Conservation (phyloP, 352 stramenopile genomes). For the Globisporangium yorkense region DNA sequence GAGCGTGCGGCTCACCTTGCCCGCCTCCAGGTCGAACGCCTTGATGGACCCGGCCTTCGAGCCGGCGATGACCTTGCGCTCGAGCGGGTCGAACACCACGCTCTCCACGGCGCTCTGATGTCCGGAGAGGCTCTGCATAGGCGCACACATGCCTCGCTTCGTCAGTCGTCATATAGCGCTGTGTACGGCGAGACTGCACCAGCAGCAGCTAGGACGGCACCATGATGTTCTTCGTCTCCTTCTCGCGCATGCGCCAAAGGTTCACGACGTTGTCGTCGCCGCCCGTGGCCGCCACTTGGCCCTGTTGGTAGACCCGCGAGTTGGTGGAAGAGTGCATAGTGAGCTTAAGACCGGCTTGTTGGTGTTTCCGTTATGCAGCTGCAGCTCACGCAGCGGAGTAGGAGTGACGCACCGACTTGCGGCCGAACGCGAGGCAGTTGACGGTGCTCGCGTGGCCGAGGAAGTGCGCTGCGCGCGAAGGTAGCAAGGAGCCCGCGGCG, state of each 20-base stretch:
- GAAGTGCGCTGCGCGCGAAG: constrained; percentile 49
- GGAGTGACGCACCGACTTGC: constrained; percentile 51
- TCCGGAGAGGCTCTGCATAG: constrained; percentile 53
- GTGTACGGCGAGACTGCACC: background rate
- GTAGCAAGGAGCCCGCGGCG: too few species aligned
- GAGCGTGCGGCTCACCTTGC: constrained; percentile 70
- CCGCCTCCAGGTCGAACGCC: constrained; percentile 74
- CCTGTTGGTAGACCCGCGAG: constrained; percentile 10
- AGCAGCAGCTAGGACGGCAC: constrained; percentile 16
- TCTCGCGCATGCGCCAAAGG: constrained; percentile 81
- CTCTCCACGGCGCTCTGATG: constrained; percentile 77
- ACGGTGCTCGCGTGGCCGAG: constrained; percentile 74
- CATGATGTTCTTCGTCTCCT: constrained; percentile 87
- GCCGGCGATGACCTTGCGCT: constrained; percentile 71
- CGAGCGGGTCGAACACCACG: constrained; percentile 72
- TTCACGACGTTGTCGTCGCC: constrained; percentile 81
- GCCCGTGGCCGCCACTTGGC: constrained; percentile 71
- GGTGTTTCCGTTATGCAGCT: background rate
- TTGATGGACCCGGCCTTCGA: constrained; percentile 83
- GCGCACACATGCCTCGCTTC: background rate
- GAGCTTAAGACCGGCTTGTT: too few species aligned
- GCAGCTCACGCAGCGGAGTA: background rate
- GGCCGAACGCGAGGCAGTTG: constrained; percentile 78
- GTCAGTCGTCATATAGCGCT: background rate
- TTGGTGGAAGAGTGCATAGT: too few species aligned